Percentiles rank a stretch among this genome's conserved stretches.
phyloP scores from a whole-genome alignment of 140 eudicot species.

The Senecio squalidus region DNA sequence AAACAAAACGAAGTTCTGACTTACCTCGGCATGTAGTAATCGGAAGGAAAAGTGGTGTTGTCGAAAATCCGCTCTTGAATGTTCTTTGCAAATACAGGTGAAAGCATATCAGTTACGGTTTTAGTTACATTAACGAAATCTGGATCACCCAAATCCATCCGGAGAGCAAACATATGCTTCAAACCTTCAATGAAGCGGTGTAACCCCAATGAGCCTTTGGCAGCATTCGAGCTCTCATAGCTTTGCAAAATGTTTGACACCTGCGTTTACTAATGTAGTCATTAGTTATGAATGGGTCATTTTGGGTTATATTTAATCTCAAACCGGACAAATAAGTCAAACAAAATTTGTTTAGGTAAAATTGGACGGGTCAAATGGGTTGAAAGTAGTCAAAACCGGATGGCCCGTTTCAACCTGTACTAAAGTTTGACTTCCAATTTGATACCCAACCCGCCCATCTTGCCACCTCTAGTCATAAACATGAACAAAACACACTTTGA shows the following conservation, averaged over 20 bases:
- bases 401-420: too few relatives aligned
- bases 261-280: slow-evolving; percentile 28
- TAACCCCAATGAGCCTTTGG: slow-evolving; percentile 62
- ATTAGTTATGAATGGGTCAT: not conserved
- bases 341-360: not conserved
- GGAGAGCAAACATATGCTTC: slow-evolving; percentile 82
- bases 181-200: slow-evolving; percentile 80
- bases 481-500: slow-evolving; percentile 5
- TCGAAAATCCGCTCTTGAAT: slow-evolving; percentile 59
- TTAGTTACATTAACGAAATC: slow-evolving; percentile 51
- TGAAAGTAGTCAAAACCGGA: too few relatives aligned
- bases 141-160: slow-evolving; percentile 92
- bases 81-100: slow-evolving; percentile 53
- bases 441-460: too few relatives aligned
- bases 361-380: not conserved
- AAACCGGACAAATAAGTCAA: not conserved
- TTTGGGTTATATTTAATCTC: not conserved
- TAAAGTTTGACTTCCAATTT: too few relatives aligned
- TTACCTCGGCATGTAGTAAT: slow-evolving; percentile 73
- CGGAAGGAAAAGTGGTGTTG: slow-evolving; percentile 84
- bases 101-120: slow-evolving; percentile 70
- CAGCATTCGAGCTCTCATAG: slow-evolving; percentile 48
- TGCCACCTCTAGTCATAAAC: not conserved
- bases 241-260: slow-evolving; percentile 57
- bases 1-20: not conserved